Evolutionary conservation across 192 early-diverging fungal genomes (phyloP).

Genomic region (Mycoemilia scoparia): DNA sequence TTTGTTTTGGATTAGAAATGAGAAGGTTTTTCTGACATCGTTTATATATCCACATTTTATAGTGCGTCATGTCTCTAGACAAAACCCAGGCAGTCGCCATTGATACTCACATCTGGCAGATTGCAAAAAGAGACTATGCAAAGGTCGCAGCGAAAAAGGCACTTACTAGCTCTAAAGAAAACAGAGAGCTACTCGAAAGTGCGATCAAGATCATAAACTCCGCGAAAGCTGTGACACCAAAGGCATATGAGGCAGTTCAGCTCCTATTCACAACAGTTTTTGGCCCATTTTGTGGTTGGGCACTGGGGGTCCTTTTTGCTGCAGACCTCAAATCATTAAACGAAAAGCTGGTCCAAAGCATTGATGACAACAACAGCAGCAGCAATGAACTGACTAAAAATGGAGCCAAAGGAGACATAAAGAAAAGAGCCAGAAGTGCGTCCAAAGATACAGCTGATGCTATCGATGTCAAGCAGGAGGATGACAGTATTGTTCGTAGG

Average conservation of each 20-base stretch:
- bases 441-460: too few species aligned
- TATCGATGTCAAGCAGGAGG: too few species aligned
- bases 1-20: background rate
- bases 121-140: conserved; percentile 68
- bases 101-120: conserved; percentile 95
- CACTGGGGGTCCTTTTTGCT: conserved; percentile 40
- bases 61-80: conserved; percentile 78
- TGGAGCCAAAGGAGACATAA: too few species aligned
- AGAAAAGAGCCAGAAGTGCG: too few species aligned
- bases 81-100: conserved; percentile 64
- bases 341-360: conserved; percentile 1
- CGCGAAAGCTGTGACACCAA: conserved; percentile 46
- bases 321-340: conserved; percentile 15
- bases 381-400: too few species aligned
- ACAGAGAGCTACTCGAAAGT: conserved; percentile 1
- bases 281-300: conserved; percentile 68
- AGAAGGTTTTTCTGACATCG: background rate
- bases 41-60: too few species aligned
- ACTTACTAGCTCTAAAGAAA: conserved; percentile 2
- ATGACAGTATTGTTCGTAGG: too few species aligned
- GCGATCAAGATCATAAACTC: conserved; percentile 14
- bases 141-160: background rate
- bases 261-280: conserved; percentile 57
- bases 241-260: conserved; percentile 47
- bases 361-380: too few species aligned